These are phyloP conservation scores for Cladosporium sp. DNA, from an alignment of 2,329 filamentous ascomycete genomes.

Conservation along the genomic window DNA sequence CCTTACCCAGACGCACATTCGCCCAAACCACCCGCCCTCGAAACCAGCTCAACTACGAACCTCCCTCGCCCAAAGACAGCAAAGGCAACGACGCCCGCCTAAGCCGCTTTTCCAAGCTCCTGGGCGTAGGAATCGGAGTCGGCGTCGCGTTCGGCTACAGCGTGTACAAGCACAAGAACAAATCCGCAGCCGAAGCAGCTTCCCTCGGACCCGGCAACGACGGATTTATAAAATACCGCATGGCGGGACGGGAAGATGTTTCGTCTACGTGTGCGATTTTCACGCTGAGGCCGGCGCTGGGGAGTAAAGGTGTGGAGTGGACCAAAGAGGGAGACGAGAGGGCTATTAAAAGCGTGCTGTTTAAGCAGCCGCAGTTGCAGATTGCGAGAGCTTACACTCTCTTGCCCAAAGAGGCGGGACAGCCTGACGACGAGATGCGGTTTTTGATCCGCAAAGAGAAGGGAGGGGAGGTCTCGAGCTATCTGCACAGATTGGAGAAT, in stretches of 20 bases:
- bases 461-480: slow-evolving; percentile 80
- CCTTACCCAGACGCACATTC: neutral
- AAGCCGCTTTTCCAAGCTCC: slow-evolving; percentile 10
- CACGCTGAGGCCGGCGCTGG: slow-evolving; percentile 49
- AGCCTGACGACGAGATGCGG: slow-evolving; percentile 47
- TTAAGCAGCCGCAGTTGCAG: slow-evolving; percentile 91
- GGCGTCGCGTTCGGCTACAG: slow-evolving; percentile 8
- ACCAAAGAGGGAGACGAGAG: slow-evolving; percentile 29
- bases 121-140: slow-evolving; percentile 7
- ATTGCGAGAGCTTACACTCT: slow-evolving; percentile 91
- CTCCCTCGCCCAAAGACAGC: slow-evolving; percentile 9
- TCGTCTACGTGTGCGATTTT: slow-evolving; percentile 67
- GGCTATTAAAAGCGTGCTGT: slow-evolving; percentile 81
- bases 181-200: neutral
- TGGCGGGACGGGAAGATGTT: slow-evolving; percentile 58
- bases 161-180: slow-evolving; percentile 11
- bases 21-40: neutral
- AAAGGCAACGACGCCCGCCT: slow-evolving; percentile 13
- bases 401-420: slow-evolving; percentile 54
- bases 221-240: slow-evolving; percentile 48
- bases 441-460: slow-evolving; percentile 76
- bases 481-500: slow-evolving; percentile 60
- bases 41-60: slow-evolving; percentile 3
- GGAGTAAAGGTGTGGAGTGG: slow-evolving; percentile 15
- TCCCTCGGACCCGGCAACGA: neutral